These are phyloP conservation scores for Trypanosoma lewisi DNA, from an alignment of 208 protist genomes.

Conservation along the genomic window DNA sequence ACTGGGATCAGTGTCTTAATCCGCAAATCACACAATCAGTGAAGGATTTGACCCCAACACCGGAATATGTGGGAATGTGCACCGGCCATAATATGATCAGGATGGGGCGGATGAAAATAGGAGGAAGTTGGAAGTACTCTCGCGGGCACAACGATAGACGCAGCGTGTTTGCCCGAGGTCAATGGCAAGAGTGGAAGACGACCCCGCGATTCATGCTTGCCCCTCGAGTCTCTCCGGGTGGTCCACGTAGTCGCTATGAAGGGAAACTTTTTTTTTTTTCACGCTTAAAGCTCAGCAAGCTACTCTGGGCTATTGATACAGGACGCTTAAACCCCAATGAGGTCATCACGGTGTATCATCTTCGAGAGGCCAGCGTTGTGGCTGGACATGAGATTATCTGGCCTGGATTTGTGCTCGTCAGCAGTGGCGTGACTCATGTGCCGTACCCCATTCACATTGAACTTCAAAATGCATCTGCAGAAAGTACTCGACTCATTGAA, in stretches of 20 bases:
- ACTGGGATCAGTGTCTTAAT: conserved; percentile 89
- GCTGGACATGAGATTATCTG: conserved; percentile 76
- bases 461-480: conserved; percentile 82
- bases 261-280: conserved; percentile 82
- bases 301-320: conserved; percentile 88
- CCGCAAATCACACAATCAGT: conserved; percentile 74
- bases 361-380: conserved; percentile 71
- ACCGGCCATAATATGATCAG: conserved; percentile 85
- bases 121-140: conserved; percentile 86
- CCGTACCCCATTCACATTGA: conserved; percentile 87
- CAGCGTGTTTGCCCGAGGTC: conserved; percentile 66
- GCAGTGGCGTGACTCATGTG: conserved; percentile 56
- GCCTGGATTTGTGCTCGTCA: conserved; percentile 84
- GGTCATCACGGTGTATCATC: conserved; percentile 84
- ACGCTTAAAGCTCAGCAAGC: conserved; percentile 56
- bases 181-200: conserved; percentile 92
- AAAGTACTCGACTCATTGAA: conserved; percentile 82
- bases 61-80: conserved; percentile 84
- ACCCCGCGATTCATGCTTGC: conserved; percentile 90
- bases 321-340: conserved; percentile 89
- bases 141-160: conserved; percentile 83
- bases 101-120: conserved; percentile 92
- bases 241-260: conserved; percentile 84
- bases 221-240: conserved; percentile 76
- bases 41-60: conserved; percentile 65